Evolutionary conservation across 805 yeast species (phyloP), one percentile per base, ranked within the genome.

Genomic region (Helenozyma rhizophorensis): DNA sequence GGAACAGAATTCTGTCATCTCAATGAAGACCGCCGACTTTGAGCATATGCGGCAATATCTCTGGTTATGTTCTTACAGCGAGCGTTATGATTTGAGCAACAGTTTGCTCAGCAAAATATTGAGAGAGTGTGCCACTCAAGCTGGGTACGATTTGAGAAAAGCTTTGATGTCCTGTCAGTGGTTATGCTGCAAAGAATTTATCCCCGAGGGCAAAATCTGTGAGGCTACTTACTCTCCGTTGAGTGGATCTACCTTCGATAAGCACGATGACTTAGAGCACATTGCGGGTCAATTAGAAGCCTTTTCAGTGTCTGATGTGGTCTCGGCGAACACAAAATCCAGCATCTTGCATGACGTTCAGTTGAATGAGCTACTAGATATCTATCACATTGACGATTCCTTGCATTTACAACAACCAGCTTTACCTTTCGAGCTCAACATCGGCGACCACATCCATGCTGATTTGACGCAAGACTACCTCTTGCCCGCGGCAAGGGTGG

Each of bases 101-200:
- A 45, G 40, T 0, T 39, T 63, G 0, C 39, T 75, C 7, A 45
- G 47, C 0, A 28, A 42, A 2, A 39, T 74, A 0, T 42, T 66
- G 1, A 41, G 36, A 2, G 42, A 43, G 1, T 39, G 50, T 25
- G 39, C 21, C 9, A 42, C 42, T 21, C 50, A 50, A 1, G 28
- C 48, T 15, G 44, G 45, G 27, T 46, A 42, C 27, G 83, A 78
- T 48, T 52, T 79, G 18, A 57, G 83, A 32, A 64, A 60, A 37
- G 62, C 69, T 23, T 43, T 79, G 9, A 54, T 65, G 53, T 55
- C 59, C 4, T 55, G 74, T 22, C 81, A 78, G 44, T 60, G 55
- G 34, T 11, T 63, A 1, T 71, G 72, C 38, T 27, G 18, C 12
- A n/a, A n/a, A 18, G 16, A 22, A 6, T 17, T 6, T 8, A 17